phyloP scores from a whole-genome alignment of 2,329 filamentous ascomycete genomes.

The Fusarium oligoseptatum region DNA sequence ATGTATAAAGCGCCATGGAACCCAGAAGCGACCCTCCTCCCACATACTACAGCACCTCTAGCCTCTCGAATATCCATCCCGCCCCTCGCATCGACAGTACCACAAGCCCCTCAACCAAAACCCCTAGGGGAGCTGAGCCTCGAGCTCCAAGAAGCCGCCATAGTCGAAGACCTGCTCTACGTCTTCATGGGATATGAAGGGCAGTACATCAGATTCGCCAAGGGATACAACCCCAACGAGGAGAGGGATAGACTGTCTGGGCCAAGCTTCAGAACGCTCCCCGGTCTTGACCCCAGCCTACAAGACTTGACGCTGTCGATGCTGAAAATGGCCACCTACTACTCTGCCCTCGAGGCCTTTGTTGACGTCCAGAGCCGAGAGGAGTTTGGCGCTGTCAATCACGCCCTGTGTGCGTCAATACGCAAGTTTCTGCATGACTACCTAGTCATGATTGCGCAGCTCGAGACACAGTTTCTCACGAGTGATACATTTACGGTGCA shows the following conservation, averaged over 20 bases:
- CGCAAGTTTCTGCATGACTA: conserved; percentile 94
- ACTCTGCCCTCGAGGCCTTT: conserved; percentile 90
- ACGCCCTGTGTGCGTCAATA: conserved; percentile 95
- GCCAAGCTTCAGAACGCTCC: conserved; percentile 82
- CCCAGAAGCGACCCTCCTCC: conserved; percentile 81
- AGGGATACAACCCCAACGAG: conserved; percentile 83
- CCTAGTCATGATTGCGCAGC: conserved; percentile 88
- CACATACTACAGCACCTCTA: conserved; percentile 77
- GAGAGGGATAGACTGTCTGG: conserved; percentile 91
- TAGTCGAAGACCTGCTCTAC: conserved; percentile 91
- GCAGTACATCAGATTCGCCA: conserved; percentile 92
- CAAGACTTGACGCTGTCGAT: conserved; percentile 89
- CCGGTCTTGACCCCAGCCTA: conserved; percentile 90
- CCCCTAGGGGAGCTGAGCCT: conserved; percentile 80
- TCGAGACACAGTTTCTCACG: conserved; percentile 93
- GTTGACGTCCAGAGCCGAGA: conserved; percentile 94
- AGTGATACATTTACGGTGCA: conserved; percentile 92
- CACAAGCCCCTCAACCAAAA: conserved; percentile 76
- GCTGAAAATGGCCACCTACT: conserved; percentile 94
- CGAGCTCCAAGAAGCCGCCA: conserved; percentile 85
- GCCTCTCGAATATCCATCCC: conserved; percentile 74
- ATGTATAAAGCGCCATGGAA: conserved; percentile 72
- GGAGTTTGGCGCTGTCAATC: conserved; percentile 94
- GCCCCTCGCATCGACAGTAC: conserved; percentile 82
- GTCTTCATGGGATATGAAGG: conserved; percentile 99